Base-by-base conservation (phyloP, 1,139 yeast genomes). In the Ogataea hybrid region DNA sequence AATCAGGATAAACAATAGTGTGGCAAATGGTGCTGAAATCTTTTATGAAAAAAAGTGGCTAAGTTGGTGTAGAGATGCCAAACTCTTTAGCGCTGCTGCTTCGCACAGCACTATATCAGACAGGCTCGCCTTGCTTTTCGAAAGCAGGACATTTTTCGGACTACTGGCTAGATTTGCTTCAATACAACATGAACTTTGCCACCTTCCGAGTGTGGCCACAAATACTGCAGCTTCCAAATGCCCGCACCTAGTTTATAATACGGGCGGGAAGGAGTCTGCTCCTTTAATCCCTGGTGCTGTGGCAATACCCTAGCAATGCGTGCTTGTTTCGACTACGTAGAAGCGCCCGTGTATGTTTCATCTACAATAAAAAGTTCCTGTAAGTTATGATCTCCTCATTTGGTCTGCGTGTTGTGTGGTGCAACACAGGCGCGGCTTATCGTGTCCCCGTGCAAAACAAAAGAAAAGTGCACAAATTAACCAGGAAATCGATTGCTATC, bases 401-500 rank as follows among this genome's bases (percentile, higher is more conserved):
- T 11, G 20, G 18, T 20, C 21, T 27, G 36, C 36, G 41, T 37
- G 34, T 27, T 20, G 22, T 37, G 40, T 37, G 35, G 22, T 28
- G 33, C 25, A 37, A 32, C 27, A 25, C 15, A 30, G 25, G 21
- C 15, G 32, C 23, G 33, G 36, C 41, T 37, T 37, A 37, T 32
- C 41, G 36, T 37, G 41, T 14, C 33, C 41, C 36, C 36, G 37
- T 32, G 41, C 36, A 20, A 37, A 37, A 20, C 36, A 37, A 37
- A 37, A 37, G 36, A 32, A 37, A 37, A n/a, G 34, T 32, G 21
- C 11, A 9, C 6, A 8, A 17, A 15, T 16, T 25, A 14, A 25
- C 40, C 10, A 28, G 15, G 14, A 28, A 17, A 32, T 39, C 16
- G 42, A 25, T 39, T 39, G 42, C 42, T 39, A 18, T 15, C 42